Percentiles rank a stretch among this genome's conserved stretches.
These are phyloP conservation scores for Coelastrella sp. DNA, from an alignment of 139 green algal species.

Conservation along the genomic window DNA sequence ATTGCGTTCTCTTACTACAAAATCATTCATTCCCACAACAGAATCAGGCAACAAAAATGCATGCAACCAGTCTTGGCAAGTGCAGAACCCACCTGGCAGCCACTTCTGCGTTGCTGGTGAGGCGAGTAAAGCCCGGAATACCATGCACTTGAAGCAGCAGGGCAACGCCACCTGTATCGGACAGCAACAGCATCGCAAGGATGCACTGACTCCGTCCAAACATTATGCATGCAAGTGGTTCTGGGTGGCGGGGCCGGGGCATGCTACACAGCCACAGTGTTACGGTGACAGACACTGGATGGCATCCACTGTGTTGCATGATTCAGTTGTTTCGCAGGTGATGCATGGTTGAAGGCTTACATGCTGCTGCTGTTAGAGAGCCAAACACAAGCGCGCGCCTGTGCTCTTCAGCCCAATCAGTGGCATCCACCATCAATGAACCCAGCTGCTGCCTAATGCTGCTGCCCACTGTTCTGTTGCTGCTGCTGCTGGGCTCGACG, in stretches of 20 bases:
- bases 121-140: conserved; percentile 14
- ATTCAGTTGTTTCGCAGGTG: neutral
- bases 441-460: conserved; percentile 8
- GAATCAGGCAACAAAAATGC: too few relatives aligned
- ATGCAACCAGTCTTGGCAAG: neutral
- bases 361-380: neutral
- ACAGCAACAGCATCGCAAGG: neutral
- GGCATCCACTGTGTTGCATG: neutral
- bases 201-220: neutral
- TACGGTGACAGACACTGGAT: neutral
- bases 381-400: neutral
- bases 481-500: too few relatives aligned
- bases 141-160: conserved; percentile 24
- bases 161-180: neutral
- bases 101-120: conserved; percentile 22
- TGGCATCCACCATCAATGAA: neutral
- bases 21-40: too few relatives aligned
- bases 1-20: neutral
- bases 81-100: neutral
- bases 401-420: conserved; percentile 29
- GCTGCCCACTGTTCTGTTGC: neutral
- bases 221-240: too few relatives aligned
- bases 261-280: too few relatives aligned
- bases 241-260: too few relatives aligned
- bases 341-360: neutral